Evolutionary conservation across 2,329 filamentous ascomycete species (phyloP), one percentile per base, ranked within the genome.

Genomic region (Cytospora leucostoma): DNA sequence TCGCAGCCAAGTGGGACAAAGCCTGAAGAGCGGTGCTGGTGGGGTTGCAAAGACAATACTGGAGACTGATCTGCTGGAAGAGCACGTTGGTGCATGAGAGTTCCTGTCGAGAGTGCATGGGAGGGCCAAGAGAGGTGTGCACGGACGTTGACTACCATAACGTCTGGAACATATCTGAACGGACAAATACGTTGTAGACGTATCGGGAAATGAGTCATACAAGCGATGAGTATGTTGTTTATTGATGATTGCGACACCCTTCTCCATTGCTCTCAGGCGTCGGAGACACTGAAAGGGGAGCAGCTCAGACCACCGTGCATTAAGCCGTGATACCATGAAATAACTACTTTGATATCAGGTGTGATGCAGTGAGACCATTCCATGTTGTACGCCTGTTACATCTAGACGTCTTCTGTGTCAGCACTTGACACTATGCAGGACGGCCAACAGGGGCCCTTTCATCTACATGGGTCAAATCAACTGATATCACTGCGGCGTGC

Each of bases 1-100:
- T 62, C 61, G 53, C 37, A 53, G 61, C 63, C 50, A 61, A 33
- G 44, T 65, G 56, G 13, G 53, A 21, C 17, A 53, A 33, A 44
- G 55, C 37, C 35, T 37, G 59, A 32, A 49, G 33, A n/a, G 21
- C 52, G 27, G 38, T 11, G 40, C 49, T 15, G 15, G 11, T 10
- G 19, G 13, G n/a, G 44, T 21, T 12, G 44, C 11, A 12, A 61
- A 55, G 40, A 47, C 38, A 8, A 35, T 61, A 27, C 44, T 61
- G 37, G 33, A 55, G 38, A 51, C 51, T n/a, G 59, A 55, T 21
- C 44, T 61, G 35, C 32, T 61, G 38, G 59, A 61, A 32, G 32
- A 38, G 15, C 51, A 55, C 38, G 37, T 61, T 3, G 51, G 34
- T 55, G 59, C 59, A 33, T 61, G 38, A 61, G 33, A 21, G 38